Base-by-base conservation (phyloP, 371 early-diverging fungal species). In the Mucor piriformis region DNA sequence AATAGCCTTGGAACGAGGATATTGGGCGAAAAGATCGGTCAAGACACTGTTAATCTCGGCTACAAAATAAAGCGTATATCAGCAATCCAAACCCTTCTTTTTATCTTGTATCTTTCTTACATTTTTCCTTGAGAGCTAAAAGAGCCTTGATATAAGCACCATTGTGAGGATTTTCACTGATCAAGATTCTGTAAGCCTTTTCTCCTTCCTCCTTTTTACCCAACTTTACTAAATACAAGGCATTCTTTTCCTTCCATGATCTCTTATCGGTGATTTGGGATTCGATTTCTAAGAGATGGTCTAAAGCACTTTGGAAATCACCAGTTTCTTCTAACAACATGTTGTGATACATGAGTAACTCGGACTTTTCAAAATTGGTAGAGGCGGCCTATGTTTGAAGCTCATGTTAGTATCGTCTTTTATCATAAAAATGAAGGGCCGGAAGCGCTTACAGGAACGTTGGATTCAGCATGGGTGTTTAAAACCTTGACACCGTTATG, bases 101-200 rank as follows among this genome's bases (percentile, higher is more conserved):
- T 10, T n/a, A 37, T 37, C n/a, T 11, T 33, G 33, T 33, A 10
- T 37, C 6, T 37, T 11, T 37, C 37, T 61, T 72, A 73, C 74
- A 69, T 52, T 70, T 47, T 7, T 67, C 67, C 24, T 84, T 76
- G 18, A 85, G 67, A 44, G 72, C 67, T 52, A 87, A 79, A 27
- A 93, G 82, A 4, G 86, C 87, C 18, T 82, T 72, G 48, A 94
- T 71, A 56, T 95, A 95, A 10, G 66, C 72, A 58, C 83, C 67
- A 63, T 84, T 83, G 66, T 96, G 93, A 18, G 96, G 91, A 61
- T 96, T 97, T 47, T 84, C 81, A 27, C 83, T 71, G 18, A 98
- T 70, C 65, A 98, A 78, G 10, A 74, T 63, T 55, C 82, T 77
- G 73, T 94, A 96, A 7, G 81, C 84, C 24, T 63, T 71, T 55